Evolutionary conservation across 2,329 filamentous ascomycete genomes (phyloP).

Genomic region (Rugonectria rugulosa): DNA sequence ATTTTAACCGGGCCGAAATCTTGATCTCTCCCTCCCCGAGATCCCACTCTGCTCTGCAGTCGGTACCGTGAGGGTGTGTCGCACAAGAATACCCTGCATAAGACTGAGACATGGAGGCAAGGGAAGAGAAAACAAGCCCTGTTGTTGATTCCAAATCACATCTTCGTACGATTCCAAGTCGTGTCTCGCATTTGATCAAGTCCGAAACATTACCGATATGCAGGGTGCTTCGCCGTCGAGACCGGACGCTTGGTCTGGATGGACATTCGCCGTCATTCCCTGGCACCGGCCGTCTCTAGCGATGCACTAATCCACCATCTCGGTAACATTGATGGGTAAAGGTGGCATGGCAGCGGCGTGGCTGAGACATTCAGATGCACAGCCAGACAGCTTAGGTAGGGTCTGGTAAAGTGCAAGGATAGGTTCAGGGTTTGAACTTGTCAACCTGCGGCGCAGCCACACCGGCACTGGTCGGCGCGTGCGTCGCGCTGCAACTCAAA

Average conservation of each 20-base stretch:
- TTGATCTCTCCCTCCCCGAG: background rate
- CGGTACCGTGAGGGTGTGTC: conserved; percentile 4
- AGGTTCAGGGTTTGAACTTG: background rate
- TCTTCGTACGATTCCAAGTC: background rate
- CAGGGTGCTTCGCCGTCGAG: too few species aligned
- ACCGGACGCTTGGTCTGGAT: background rate
- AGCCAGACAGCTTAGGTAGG: background rate
- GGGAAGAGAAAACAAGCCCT: background rate
- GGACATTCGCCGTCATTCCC: background rate
- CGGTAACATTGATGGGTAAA: conserved; percentile 4
- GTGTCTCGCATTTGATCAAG: background rate
- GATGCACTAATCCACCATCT: background rate
- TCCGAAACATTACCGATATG: background rate
- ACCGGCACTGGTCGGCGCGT: background rate
- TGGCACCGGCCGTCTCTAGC: background rate
- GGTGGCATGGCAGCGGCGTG: conserved; percentile 14
- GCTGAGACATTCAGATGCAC: conserved; percentile 18
- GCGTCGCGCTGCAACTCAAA: background rate
- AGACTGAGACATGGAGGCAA: background rate
- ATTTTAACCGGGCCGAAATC: background rate
- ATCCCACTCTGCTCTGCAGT: conserved; percentile 1
- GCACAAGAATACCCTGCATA: background rate
- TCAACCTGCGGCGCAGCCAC: background rate
- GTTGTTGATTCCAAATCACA: conserved; percentile 13
- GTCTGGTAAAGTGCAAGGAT: background rate